Percentiles rank a stretch among this genome's conserved stretches.
These are phyloP conservation scores for Datisca glomerata DNA, from an alignment of 306 rosid species.

Conservation along the genomic window DNA sequence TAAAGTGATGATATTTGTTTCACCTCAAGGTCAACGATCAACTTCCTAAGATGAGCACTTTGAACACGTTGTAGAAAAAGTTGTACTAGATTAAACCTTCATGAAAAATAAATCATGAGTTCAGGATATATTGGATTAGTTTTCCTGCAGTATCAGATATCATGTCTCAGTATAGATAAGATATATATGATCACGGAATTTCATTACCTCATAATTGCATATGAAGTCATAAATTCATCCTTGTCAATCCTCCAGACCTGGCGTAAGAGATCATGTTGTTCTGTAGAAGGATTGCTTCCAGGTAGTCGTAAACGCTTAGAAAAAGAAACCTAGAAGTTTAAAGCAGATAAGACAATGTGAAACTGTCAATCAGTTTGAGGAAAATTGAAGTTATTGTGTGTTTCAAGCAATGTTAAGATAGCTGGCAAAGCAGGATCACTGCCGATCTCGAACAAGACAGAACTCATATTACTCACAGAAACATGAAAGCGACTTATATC, in stretches of 20 bases:
- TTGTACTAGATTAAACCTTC: slow-evolving; percentile 77
- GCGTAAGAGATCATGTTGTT: slow-evolving; percentile 38
- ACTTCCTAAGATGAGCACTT: slow-evolving; percentile 58
- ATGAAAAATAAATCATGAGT: slow-evolving; percentile 23
- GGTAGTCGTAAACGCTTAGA: slow-evolving; percentile 71
- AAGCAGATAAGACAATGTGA: too few relatives aligned
- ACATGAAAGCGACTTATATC: slow-evolving; percentile 54
- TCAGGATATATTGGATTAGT: slow-evolving; percentile 10
- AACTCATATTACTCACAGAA: slow-evolving; percentile 45
- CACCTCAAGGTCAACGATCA: slow-evolving; percentile 87
- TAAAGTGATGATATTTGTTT: too few relatives aligned
- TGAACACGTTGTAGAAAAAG: slow-evolving; percentile 53
- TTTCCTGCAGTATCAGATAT: slow-evolving; percentile 1
- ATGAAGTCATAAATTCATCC: slow-evolving; percentile 63
- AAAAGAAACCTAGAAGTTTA: slow-evolving; percentile 59
- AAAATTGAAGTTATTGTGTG: too few relatives aligned
- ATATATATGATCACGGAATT: slow-evolving; percentile 4
- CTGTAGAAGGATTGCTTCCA: slow-evolving; percentile 38
- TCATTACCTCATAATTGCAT: slow-evolving; percentile 75
- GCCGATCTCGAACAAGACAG: not conserved
- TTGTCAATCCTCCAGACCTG: slow-evolving; percentile 85
- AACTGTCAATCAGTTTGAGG: too few relatives aligned
- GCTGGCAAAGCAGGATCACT: too few relatives aligned
- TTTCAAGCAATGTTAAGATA: too few relatives aligned
- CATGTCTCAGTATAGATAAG: not conserved